phyloP scores from a whole-genome alignment of 257 asterid species.

The Ehretia macrophylla region DNA sequence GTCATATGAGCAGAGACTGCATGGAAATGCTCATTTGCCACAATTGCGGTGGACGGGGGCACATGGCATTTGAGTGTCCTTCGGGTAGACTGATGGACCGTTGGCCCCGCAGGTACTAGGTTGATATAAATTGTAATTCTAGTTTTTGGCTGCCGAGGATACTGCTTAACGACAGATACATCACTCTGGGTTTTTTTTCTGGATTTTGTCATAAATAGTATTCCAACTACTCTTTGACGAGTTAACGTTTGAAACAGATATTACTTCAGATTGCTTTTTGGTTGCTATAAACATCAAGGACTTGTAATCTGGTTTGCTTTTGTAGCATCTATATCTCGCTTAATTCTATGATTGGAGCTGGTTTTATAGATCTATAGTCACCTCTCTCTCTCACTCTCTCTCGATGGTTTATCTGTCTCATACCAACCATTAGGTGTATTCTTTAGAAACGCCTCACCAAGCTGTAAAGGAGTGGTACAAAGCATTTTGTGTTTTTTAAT shows the following conservation, averaged over 20 bases:
- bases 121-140: background rate
- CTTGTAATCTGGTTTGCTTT: too few species aligned
- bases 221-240: background rate
- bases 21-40: constrained; percentile 58
- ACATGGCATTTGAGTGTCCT: constrained; percentile 75
- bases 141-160: background rate
- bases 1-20: constrained; percentile 85
- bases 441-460: too few species aligned
- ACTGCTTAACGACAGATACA: too few species aligned
- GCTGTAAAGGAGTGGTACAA: too few species aligned
- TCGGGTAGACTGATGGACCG: constrained; percentile 79
- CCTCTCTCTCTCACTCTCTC: too few species aligned
- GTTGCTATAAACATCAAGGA: background rate
- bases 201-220: background rate
- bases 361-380: too few species aligned
- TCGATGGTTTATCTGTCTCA: too few species aligned
- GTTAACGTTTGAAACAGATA: background rate
- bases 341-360: too few species aligned
- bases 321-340: too few species aligned
- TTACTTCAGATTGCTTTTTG: background rate
- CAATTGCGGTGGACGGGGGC: constrained; percentile 94
- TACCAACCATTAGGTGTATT: too few species aligned
- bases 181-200: background rate
- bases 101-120: constrained; percentile 23
- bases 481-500: too few species aligned